These are phyloP conservation scores for Pythium graminicola DNA, from an alignment of 352 stramenopile genomes.

Conservation along the genomic window DNA sequence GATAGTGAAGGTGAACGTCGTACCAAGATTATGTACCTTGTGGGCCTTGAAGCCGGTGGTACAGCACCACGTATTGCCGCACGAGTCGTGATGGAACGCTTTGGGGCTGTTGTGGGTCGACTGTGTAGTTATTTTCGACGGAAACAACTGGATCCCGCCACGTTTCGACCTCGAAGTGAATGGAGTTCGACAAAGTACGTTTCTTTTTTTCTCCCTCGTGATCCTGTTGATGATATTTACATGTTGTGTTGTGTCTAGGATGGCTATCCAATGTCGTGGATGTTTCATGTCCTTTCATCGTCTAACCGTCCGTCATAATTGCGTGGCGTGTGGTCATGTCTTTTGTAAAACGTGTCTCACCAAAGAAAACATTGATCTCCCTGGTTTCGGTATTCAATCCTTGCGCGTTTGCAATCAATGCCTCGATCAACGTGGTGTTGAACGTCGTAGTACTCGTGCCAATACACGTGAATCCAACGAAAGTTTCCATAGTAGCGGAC, in stretches of 20 bases:
- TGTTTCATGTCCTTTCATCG: no score
- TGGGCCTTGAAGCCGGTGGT: conserved; percentile 35
- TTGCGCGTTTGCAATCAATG: conserved; percentile 6
- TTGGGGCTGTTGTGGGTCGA: conserved; percentile 32
- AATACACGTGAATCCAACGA: no score
- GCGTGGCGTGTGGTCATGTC: conserved; percentile 39
- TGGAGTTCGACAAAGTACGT: conserved; percentile 30
- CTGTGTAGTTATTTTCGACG: conserved; percentile 46
- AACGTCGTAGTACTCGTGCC: no score
- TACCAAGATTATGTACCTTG: conserved; percentile 63
- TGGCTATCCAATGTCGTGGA: not conserved
- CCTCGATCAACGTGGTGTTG: conserved; percentile 1
- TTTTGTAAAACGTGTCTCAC: conserved; percentile 34
- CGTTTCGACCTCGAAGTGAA: conserved; percentile 40
- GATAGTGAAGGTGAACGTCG: not conserved
- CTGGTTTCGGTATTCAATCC: not conserved
- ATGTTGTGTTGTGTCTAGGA: not conserved
- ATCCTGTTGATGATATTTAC: no score
- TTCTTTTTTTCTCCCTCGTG: not conserved
- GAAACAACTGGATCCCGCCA: conserved; percentile 36
- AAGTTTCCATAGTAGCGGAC: no score
- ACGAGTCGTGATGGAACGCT: conserved; percentile 36
- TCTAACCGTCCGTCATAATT: conserved; percentile 43
- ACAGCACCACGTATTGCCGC: conserved; percentile 30
- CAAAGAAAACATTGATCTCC: conserved; percentile 21